These are phyloP conservation scores for Chlorella sp. DNA, from an alignment of 139 green algal species.

Conservation along the genomic window DNA sequence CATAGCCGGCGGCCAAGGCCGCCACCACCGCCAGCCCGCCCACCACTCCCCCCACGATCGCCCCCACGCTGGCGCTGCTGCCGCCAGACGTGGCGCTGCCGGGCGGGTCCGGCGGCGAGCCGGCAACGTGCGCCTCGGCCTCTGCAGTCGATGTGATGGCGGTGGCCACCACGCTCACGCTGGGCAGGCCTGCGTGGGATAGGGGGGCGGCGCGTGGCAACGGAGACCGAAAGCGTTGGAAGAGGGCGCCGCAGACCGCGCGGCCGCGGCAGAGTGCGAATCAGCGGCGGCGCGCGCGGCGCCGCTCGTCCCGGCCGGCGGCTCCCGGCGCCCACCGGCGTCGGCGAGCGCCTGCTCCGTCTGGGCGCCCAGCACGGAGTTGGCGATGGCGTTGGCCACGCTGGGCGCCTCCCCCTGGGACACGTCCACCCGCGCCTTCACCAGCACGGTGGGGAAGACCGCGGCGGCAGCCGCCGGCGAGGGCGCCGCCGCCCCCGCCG, in stretches of 20 bases:
- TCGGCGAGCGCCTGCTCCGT: background rate
- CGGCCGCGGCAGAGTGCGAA: too few relatives aligned
- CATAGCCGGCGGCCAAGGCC: background rate
- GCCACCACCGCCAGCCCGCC: slow-evolving; percentile 8
- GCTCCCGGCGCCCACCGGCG: background rate
- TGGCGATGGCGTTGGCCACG: background rate
- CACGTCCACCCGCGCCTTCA: slow-evolving; percentile 1
- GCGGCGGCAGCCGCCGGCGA: too few relatives aligned
- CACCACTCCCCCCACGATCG: slow-evolving; percentile 17
- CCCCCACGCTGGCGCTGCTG: slow-evolving; percentile 13
- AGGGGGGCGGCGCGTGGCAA: too few relatives aligned
- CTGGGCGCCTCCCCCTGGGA: background rate
- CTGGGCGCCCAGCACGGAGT: background rate
- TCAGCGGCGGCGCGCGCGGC: too few relatives aligned
- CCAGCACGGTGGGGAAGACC: background rate
- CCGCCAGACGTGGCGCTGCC: too few relatives aligned
- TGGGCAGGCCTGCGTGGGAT: too few relatives aligned
- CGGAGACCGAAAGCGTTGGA: too few relatives aligned
- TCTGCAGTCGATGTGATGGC: background rate
- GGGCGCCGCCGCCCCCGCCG: too few relatives aligned
- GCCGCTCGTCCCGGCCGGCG: too few relatives aligned
- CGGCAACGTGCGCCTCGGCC: too few relatives aligned
- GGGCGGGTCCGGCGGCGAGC: too few relatives aligned
- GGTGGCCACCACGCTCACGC: background rate
- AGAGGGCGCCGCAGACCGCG: too few relatives aligned